phyloP scores from a whole-genome alignment of 108 stramenopile species.

The Nitzschia palea region DNA sequence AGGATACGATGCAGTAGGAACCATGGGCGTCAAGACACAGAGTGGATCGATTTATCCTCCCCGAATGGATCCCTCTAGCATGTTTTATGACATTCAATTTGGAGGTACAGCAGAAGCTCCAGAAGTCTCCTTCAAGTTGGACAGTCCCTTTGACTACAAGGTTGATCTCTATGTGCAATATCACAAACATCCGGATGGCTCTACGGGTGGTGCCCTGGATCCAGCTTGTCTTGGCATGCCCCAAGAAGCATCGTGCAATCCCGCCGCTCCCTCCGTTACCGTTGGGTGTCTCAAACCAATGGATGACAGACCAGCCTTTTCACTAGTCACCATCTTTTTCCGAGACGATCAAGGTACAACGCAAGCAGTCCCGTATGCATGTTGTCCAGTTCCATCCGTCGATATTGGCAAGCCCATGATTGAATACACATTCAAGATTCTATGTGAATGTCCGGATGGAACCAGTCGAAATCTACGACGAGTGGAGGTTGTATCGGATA shows the following conservation, averaged over 20 bases:
- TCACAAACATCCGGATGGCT: background rate
- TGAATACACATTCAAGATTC: slow-evolving; percentile 11
- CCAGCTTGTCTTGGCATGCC: background rate
- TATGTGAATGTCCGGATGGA: slow-evolving; percentile 12
- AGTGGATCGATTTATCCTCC: background rate
- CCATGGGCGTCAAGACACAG: background rate
- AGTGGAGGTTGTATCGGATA: too few species aligned
- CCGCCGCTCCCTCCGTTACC: background rate
- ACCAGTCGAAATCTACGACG: too few species aligned
- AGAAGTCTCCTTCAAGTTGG: slow-evolving; percentile 1
- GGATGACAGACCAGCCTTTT: background rate
- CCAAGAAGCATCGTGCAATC: background rate
- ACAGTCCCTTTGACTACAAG: background rate
- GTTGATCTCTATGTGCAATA: slow-evolving; percentile 13
- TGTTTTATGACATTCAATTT: slow-evolving; percentile 1
- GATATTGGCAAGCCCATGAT: slow-evolving; percentile 11
- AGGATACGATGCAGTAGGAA: background rate
- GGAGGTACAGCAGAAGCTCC: background rate
- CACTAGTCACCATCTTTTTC: background rate
- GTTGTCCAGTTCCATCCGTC: background rate
- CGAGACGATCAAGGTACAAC: background rate
- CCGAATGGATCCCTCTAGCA: background rate
- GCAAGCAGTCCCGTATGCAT: slow-evolving; percentile 1
- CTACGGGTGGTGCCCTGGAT: background rate
- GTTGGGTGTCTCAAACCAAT: slow-evolving; percentile 3